Percentiles rank a stretch among this genome's conserved stretches.
These are phyloP conservation scores for Alternaria dauci DNA, from an alignment of 2,329 filamentous ascomycete species.

Conservation along the genomic window DNA sequence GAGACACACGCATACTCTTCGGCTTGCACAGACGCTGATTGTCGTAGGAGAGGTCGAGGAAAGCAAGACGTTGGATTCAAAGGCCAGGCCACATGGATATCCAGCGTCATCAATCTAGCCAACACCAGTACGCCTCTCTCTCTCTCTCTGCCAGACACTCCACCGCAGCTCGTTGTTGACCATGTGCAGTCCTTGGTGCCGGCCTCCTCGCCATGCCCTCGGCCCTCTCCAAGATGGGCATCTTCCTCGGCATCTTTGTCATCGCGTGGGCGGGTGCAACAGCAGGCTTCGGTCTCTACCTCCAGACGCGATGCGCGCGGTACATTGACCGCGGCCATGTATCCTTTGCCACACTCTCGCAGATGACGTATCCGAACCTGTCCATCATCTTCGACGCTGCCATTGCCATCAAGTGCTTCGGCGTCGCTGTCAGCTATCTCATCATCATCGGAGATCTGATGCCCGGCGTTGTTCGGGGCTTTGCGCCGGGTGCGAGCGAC, in stretches of 20 bases:
- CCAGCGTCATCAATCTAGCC: constrained; percentile 92
- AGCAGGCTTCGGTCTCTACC: constrained; percentile 90
- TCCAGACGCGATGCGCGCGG: constrained; percentile 89
- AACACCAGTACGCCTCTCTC: constrained; percentile 80
- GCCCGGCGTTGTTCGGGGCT: constrained; percentile 89
- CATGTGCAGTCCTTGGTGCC: constrained; percentile 80
- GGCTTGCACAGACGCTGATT: constrained; percentile 29
- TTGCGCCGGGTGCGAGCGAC: constrained; percentile 69
- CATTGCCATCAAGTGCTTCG: constrained; percentile 98
- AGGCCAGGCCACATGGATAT: constrained; percentile 86
- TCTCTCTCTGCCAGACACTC: too few species aligned
- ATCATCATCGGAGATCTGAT: constrained; percentile 99
- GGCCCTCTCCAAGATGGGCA: constrained; percentile 94
- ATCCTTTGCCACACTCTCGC: constrained; percentile 96
- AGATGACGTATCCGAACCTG: constrained; percentile 95
- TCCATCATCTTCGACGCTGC: constrained; percentile 94
- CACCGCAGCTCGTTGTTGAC: constrained; percentile 20
- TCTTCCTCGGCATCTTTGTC: constrained; percentile 80
- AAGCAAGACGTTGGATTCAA: constrained; percentile 73
- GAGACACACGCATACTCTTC: background rate
- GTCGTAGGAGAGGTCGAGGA: constrained; percentile 62
- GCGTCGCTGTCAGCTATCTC: constrained; percentile 94
- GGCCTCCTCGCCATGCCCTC: constrained; percentile 96
- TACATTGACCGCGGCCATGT: constrained; percentile 89
- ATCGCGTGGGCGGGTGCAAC: constrained; percentile 92